A percentile compares a stretch with the other conserved stretches of the same genome.
phyloP scores from a whole-genome alignment of 805 yeast genomes.

The Kazachstania psychrophila region DNA sequence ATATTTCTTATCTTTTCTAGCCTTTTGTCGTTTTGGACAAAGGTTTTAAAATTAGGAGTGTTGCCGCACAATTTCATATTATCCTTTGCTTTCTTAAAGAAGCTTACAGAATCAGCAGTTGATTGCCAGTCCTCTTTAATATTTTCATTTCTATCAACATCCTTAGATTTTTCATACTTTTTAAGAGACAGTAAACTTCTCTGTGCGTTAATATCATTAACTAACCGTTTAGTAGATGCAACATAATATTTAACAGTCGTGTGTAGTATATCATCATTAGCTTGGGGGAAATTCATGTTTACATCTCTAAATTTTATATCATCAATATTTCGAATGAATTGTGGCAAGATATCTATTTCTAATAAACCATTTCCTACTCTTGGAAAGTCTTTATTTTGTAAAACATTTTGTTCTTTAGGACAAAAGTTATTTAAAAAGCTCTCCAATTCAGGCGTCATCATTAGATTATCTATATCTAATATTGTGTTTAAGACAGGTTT shows the following conservation, averaged over 20 bases:
- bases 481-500: slow-evolving; percentile 39
- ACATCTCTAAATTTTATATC: slow-evolving; percentile 36
- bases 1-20: slow-evolving; percentile 25
- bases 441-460: slow-evolving; percentile 28
- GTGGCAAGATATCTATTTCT: slow-evolving; percentile 63
- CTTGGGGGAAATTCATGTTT: slow-evolving; percentile 43
- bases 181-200: slow-evolving; percentile 35
- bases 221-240: slow-evolving; percentile 45
- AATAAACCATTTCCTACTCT: slow-evolving; percentile 55
- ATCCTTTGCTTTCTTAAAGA: slow-evolving; percentile 28
- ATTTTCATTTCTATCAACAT: slow-evolving; percentile 20
- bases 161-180: slow-evolving; percentile 20
- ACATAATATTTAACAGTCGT: slow-evolving; percentile 22
- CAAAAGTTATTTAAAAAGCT: slow-evolving; percentile 26
- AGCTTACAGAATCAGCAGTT: slow-evolving; percentile 29
- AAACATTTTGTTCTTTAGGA: slow-evolving; percentile 11
- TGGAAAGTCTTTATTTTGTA: slow-evolving; percentile 23
- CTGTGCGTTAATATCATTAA: slow-evolving; percentile 49
- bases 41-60: slow-evolving; percentile 9
- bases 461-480: slow-evolving; percentile 22
- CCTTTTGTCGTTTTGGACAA: slow-evolving; percentile 17
- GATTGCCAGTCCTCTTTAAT: slow-evolving; percentile 34
- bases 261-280: slow-evolving; percentile 7
- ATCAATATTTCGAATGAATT: slow-evolving; percentile 49
- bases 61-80: slow-evolving; percentile 10